Base-by-base conservation (phyloP, 1,139 yeast species). In the Saccharomyces pastorianus region DNA sequence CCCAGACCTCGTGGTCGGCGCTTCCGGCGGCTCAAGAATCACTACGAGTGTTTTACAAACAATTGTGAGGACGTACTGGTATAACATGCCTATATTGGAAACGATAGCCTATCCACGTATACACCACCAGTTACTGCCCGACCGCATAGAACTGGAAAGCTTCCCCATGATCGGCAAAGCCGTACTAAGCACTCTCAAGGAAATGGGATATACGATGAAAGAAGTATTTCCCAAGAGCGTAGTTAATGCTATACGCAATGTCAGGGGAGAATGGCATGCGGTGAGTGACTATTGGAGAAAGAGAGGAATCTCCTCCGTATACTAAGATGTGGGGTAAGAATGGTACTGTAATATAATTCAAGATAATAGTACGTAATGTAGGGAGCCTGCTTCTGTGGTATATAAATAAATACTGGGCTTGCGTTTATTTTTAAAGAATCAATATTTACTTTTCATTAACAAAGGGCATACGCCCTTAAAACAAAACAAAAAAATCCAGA, bases 21-120 rank as follows among this genome's bases (percentile, higher is more conserved):
- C 96, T 0, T 95, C 98, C 1, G 98, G 99, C 7, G 98, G 98
- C 0, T 85, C 95, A 14, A 76, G 95, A 56, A 93, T 93, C 53
- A 77, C 87, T n/a, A 88, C 96, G 0, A 81, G 96, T 0, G 81
- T 91, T 2, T 77, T 91, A 55, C 95, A 90, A 65, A 91, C 93
- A 0, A 79, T 93, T 31, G 76, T 87, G 1, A 74, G 96, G 55
- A 72, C 76, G 4, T 82, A 84, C 59, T 81, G 80, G 66, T 79
- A 82, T 63, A 70, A 78, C 2, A 66, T 80, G 69, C 75, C 84
- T 1, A 65, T 90, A n/a, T 72, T 88, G 25, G 83, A 87, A 49
- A 76, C 88, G 0, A 78, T 91, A 34, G 80, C 95, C 0, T 84
- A 73, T 63, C 97, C 97, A 1, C 74, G 99, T 53, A 57, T 88